A percentile compares a stretch with the other conserved stretches of the same genome.
These are phyloP conservation scores for Discostella pseudostelligera DNA, from an alignment of 108 stramenopile genomes.

Conservation along the genomic window DNA sequence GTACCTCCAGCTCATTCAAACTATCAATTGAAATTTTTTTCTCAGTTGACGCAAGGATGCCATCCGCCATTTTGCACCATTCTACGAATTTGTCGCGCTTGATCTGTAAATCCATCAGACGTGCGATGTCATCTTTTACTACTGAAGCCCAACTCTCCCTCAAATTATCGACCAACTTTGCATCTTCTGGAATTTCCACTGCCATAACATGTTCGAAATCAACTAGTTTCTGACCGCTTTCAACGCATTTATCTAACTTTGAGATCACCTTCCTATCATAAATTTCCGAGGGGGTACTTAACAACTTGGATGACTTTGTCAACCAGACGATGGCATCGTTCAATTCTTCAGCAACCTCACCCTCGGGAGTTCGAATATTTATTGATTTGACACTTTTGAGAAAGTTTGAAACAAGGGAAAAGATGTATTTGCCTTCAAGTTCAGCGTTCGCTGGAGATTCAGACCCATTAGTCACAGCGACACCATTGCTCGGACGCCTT, in stretches of 20 bases:
- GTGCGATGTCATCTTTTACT: conserved; percentile 56
- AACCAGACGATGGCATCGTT: conserved; percentile 43
- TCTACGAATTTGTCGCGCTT: conserved; percentile 60
- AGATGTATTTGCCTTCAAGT: conserved; percentile 20
- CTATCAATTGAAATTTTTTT: conserved; percentile 60
- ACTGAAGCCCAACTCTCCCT: conserved; percentile 51
- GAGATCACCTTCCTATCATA: conserved; percentile 62
- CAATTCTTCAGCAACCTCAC: conserved; percentile 45
- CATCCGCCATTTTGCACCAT: conserved; percentile 59
- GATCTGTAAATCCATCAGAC: conserved; percentile 47
- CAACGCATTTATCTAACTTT: conserved; percentile 62
- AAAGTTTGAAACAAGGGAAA: conserved; percentile 45
- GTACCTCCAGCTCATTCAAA: conserved; percentile 46
- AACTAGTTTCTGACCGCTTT: conserved; percentile 54
- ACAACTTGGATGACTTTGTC: conserved; percentile 48
- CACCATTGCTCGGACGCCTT: neutral
- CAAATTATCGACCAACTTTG: conserved; percentile 29
- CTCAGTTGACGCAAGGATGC: conserved; percentile 47
- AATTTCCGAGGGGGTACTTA: conserved; percentile 50
- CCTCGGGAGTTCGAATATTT: conserved; percentile 54
- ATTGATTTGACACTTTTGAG: conserved; percentile 42
- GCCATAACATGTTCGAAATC: conserved; percentile 21
- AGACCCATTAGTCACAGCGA: conserved; percentile 20
- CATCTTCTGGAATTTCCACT: conserved; percentile 42
- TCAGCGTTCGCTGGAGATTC: conserved; percentile 28